Base-by-base conservation (phyloP, 192 early-diverging fungal genomes). In the Entophlyctis luteolus region DNA sequence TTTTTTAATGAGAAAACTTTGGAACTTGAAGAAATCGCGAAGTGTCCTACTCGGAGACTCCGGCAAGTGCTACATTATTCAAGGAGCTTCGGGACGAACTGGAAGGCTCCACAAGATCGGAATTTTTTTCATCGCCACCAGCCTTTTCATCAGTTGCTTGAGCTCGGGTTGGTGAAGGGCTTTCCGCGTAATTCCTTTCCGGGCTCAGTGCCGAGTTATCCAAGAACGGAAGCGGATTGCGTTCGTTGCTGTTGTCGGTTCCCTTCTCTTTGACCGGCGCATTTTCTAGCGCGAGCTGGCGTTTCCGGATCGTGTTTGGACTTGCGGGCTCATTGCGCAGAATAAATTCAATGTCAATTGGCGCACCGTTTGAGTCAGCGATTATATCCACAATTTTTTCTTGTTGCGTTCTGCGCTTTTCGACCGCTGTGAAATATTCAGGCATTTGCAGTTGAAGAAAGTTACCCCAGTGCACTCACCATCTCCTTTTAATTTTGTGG, bases 271-370 rank as follows among this genome's bases (percentile, higher is more conserved):
- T 46, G 8, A 14, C 35, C 2, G 60, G 60, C 1, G 60, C 34
- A 5, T 63, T 63, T 25, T 63, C 18, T 25, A 48, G 47, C 2
- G 47, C 46, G 2, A 63, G 47, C 22, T 48, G 32, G 8, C 6
- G 27, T 49, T 63, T 63, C 10, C 55, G 35, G 67, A 47, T 31
- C 27, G 68, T 50, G 59, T 50, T 48, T 28, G 58, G 47, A 20
- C 42, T 48, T 29, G 56, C 68, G 57, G 58, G 42, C 54, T 62
- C 68, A 22, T 62, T 10, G 38, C 35, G 68, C 47, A 81, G 72
- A 29, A 81, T 71, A 38, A 81, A 77, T 45, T 77, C 75, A 34
- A 81, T 62, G 10, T 81, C 76, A 12, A 73, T 71, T 10, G 75
- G 56, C 20, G 35, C 55, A 3, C 60, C 65, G 54, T 77, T 62